A percentile compares a stretch with the other conserved stretches of the same genome.
Conservation (phyloP, 2,329 filamentous ascomycete genomes). For the Dactylonectria estremocensis region DNA sequence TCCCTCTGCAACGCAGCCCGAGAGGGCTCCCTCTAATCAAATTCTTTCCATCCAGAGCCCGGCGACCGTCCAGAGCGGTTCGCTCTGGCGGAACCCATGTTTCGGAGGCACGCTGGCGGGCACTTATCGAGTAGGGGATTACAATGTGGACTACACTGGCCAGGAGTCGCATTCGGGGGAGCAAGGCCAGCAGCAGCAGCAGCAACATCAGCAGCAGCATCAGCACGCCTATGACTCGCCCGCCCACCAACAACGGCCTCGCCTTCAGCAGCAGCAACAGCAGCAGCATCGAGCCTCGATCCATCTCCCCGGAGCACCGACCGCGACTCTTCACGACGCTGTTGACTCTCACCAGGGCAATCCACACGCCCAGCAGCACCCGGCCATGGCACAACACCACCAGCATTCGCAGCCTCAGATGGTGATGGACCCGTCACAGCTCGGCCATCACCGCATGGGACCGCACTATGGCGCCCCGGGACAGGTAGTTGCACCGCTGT, state of each 20-base stretch:
- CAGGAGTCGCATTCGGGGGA: constrained; percentile 77
- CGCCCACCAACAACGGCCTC: constrained; percentile 52
- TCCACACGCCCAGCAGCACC: constrained; percentile 51
- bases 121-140: constrained; percentile 81
- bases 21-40: constrained; percentile 67
- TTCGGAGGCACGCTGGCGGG: constrained; percentile 80
- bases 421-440: constrained; percentile 69
- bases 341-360: constrained; percentile 56
- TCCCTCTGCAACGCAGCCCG: constrained; percentile 63
- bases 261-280: constrained; percentile 40
- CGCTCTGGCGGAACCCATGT: constrained; percentile 85
- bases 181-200: constrained; percentile 74
- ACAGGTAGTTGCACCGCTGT: constrained; percentile 67
- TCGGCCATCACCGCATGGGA: constrained; percentile 67
- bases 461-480: constrained; percentile 68
- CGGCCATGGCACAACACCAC: constrained; percentile 61
- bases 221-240: constrained; percentile 74
- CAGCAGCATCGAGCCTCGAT: constrained; percentile 63
- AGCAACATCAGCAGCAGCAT: constrained; percentile 48
- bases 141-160: constrained; percentile 82
- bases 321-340: constrained; percentile 63
- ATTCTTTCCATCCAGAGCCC: constrained; percentile 74
- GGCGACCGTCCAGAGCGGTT: constrained; percentile 81
- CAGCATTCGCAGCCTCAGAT: constrained; percentile 67
- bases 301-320: constrained; percentile 60